Evolutionary conservation across 495 filamentous ascomycete genomes (phyloP), one percentile per base, ranked within the genome.

Genomic region (Clohesyomyces aquaticus): DNA sequence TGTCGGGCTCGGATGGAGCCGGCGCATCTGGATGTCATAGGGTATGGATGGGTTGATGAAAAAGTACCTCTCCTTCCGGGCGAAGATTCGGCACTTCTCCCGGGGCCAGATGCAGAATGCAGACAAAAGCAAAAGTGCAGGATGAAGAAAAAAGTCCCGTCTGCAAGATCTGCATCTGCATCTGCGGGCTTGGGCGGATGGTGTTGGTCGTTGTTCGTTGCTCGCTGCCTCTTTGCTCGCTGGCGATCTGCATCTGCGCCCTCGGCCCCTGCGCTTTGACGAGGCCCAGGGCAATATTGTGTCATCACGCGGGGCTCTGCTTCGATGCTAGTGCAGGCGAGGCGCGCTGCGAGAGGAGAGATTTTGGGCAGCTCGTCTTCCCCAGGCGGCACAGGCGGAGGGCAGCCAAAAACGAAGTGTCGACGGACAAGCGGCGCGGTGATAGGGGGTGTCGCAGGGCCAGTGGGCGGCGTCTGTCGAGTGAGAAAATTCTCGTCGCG

Each of bases 241-340:
- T n/a, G n/a, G n/a, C n/a, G n/a, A n/a, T n/a, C n/a, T n/a, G n/a
- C n/a, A n/a, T n/a, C n/a, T n/a, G n/a, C n/a, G n/a, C n/a, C n/a
- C n/a, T n/a, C n/a, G n/a, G n/a, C n/a, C n/a, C n/a, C n/a, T n/a
- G n/a, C n/a, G n/a, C n/a, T n/a, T n/a, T n/a, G n/a, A n/a, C n/a
- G n/a, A n/a, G n/a, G 19, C 48, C 48, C 48, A 27, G 25, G 10
- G 3, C 48, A 28, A 28, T 28, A 52, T 59, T 47, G 55, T 59
- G 55, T 59, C 55, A 59, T 59, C 25, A 47, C 55, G 55, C 55
- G 55, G 55, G 55, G 55, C 55, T 16, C 1, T 42, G 42, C n/a
- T 26, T 22, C 48, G 8, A 27, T 27, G 12, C 48, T 16, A 52
- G 48, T 8, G 32, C 32, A 38, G 6, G 32, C 32, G 32, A 38